Evolutionary conservation across 129 eudicot species (phyloP).

Genomic region (Artemisia argyi): DNA sequence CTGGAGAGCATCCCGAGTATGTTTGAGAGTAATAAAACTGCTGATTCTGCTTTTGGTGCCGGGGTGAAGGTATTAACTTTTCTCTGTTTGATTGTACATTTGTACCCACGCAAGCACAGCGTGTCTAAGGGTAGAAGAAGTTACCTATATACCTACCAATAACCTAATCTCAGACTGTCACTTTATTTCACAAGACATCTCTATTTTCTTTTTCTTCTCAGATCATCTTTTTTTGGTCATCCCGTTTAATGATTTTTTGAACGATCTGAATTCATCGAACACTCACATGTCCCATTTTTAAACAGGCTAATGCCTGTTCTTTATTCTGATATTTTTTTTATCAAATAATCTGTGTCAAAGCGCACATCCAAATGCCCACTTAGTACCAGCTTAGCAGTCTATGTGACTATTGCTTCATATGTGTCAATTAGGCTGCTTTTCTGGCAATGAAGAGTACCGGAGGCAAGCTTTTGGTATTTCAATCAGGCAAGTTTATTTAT

Average conservation of each 20-base stretch:
- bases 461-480: slow-evolving; percentile 93
- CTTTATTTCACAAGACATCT: not conserved
- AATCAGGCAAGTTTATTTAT: slow-evolving; percentile 64
- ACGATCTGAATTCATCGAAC: no score
- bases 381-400: no score
- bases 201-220: no score
- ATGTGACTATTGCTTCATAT: no score
- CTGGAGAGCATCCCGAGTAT: slow-evolving; percentile 88
- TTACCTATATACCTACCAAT: no score
- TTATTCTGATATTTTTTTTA: no score
- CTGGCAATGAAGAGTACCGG: slow-evolving; percentile 86
- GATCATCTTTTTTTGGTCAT: not conserved
- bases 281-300: no score
- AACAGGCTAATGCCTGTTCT: no score
- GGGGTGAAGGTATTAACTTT: slow-evolving; percentile 69
- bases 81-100: not conserved
- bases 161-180: no score
- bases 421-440: slow-evolving; percentile 73
- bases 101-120: not conserved
- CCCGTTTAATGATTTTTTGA: not conserved
- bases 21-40: slow-evolving; percentile 77
- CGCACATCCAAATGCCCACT: no score
- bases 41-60: slow-evolving; percentile 97
- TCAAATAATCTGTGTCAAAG: no score
- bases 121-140: not conserved